Percentiles rank a stretch among this genome's conserved stretches.
Conservation (phyloP, 2,329 filamentous ascomycete species). For the Fusarium circinatum region DNA sequence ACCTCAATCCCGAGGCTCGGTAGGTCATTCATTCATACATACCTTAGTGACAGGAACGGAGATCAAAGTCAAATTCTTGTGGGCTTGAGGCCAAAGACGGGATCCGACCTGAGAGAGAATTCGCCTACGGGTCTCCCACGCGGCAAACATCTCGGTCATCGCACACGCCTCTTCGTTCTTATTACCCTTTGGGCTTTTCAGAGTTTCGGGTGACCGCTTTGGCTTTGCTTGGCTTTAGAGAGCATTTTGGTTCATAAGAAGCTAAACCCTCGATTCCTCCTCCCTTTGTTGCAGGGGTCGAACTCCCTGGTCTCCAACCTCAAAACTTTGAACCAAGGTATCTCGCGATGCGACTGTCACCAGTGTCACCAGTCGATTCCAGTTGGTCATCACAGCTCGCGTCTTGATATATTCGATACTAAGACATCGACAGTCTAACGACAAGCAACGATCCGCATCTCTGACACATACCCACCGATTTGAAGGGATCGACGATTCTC, state of each 20-base stretch:
- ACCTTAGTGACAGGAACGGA: conserved; percentile 40
- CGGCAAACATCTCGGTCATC: conserved; percentile 1
- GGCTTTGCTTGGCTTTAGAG: conserved; percentile 11
- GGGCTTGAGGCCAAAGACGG: background rate
- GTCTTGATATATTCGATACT: background rate
- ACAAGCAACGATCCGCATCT: background rate
- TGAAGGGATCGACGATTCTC: conserved; percentile 3
- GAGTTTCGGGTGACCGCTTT: conserved; percentile 2
- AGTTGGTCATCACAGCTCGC: conserved; percentile 2
- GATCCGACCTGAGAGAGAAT: background rate
- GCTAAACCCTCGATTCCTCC: conserved; percentile 13
- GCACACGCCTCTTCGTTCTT: background rate
- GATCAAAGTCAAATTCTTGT: conserved; percentile 38
- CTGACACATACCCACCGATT: conserved; percentile 4
- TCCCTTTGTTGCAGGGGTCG: conserved; percentile 1
- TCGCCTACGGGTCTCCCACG: background rate
- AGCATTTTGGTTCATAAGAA: background rate
- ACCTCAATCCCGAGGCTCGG: background rate
- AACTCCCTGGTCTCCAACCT: background rate
- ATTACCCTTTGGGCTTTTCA: background rate
- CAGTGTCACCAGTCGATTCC: conserved; percentile 8
- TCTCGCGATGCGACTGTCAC: conserved; percentile 20
- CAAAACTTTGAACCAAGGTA: background rate
- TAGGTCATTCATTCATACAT: background rate
- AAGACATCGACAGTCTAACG: conserved; percentile 17